phyloP scores from a whole-genome alignment of 345 rosid genomes.

The Arabidopsis arenosa region DNA sequence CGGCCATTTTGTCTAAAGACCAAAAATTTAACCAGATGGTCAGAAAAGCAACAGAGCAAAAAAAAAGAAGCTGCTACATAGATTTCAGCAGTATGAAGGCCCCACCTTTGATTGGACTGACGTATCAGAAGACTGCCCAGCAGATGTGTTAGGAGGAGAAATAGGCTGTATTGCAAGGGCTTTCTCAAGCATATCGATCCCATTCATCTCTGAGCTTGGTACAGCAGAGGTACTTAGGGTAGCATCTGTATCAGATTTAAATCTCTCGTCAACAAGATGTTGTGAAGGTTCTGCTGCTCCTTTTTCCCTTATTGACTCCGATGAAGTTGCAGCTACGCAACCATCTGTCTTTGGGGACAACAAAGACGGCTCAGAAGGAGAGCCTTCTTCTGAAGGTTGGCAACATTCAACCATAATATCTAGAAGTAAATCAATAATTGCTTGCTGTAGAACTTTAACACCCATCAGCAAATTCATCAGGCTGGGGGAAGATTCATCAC shows the following conservation, averaged over 20 bases:
- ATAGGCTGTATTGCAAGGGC: constrained; percentile 65
- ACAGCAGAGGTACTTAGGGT: constrained; percentile 66
- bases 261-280: constrained; percentile 69
- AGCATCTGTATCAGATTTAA: constrained; percentile 77
- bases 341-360: constrained; percentile 39
- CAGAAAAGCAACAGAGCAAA: constrained; percentile 27
- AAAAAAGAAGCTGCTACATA: not conserved
- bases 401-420: constrained; percentile 99
- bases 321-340: constrained; percentile 35
- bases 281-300: constrained; percentile 64
- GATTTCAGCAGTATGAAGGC: constrained; percentile 17
- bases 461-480: constrained; percentile 99
- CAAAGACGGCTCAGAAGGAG: constrained; percentile 40
- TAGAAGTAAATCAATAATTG: constrained; percentile 92
- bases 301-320: constrained; percentile 51
- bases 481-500: constrained; percentile 94
- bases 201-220: constrained; percentile 70
- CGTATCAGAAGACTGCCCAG: constrained; percentile 63
- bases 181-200: constrained; percentile 54
- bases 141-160: constrained; percentile 64
- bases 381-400: constrained; percentile 86
- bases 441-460: constrained; percentile 98
- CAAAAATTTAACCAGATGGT: constrained; percentile 23
- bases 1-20: constrained; percentile 92
- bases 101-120: constrained; percentile 77